These are phyloP conservation scores for Xylariaceae sp. DNA, from an alignment of 2,329 filamentous ascomycete species.

Conservation along the genomic window DNA sequence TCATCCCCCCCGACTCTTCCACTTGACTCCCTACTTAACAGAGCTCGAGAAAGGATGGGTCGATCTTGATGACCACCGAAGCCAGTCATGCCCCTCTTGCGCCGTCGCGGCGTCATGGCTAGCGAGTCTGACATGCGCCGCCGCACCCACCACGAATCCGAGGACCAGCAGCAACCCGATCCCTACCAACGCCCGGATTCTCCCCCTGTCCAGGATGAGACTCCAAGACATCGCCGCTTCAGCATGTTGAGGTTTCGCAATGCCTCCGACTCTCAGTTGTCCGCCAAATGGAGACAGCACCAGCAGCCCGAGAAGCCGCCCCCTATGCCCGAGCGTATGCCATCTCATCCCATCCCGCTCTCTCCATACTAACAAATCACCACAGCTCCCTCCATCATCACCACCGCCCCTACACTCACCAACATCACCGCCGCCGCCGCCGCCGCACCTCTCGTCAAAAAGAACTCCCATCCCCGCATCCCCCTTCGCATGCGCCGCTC, in stretches of 20 bases:
- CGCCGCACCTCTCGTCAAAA: slow-evolving; percentile 54
- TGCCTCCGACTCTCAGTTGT: slow-evolving; percentile 88
- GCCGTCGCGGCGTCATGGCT: slow-evolving; percentile 57
- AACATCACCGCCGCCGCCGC: slow-evolving; percentile 38
- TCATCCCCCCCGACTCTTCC: too few species aligned
- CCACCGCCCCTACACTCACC: slow-evolving; percentile 78
- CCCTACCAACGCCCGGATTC: slow-evolving; percentile 39
- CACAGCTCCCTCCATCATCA: slow-evolving; percentile 73
- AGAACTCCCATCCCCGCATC: slow-evolving; percentile 50
- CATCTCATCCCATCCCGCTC: neutral
- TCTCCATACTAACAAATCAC: slow-evolving; percentile 21
- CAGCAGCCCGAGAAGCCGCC: slow-evolving; percentile 49
- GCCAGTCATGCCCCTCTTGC: slow-evolving; percentile 54
- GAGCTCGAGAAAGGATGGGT: too few species aligned
- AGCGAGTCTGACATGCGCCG: slow-evolving; percentile 58
- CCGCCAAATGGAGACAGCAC: slow-evolving; percentile 68
- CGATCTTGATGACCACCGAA: neutral
- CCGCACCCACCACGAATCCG: slow-evolving; percentile 36
- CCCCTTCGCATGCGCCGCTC: slow-evolving; percentile 51
- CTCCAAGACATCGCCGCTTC: slow-evolving; percentile 56
- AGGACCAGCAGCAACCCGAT: slow-evolving; percentile 20
- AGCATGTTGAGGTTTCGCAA: slow-evolving; percentile 80
- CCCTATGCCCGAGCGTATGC: slow-evolving; percentile 55
- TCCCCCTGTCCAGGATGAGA: slow-evolving; percentile 52
- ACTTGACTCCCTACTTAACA: too few species aligned